Base-by-base conservation (phyloP, 1,139 yeast genomes). In the Taphrina pruni region DNA sequence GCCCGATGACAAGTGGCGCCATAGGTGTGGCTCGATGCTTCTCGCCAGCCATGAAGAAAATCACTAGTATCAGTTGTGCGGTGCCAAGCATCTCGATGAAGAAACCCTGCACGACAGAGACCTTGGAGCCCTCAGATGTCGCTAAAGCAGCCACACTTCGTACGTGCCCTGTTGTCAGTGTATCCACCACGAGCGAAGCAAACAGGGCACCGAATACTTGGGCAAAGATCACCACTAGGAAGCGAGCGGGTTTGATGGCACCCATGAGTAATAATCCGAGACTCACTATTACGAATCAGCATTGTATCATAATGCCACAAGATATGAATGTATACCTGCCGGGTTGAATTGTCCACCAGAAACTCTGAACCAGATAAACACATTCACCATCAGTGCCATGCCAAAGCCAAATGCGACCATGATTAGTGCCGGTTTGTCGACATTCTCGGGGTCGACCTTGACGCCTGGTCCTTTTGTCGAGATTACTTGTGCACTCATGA, bases 201-300 rank as follows among this genome's bases (percentile, higher is more conserved):
- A 92, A 90, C 87, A 90, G 88, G 79, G 96, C 96, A 66, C 88
- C 97, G 77, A 90, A 78, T 75, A 90, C 78, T 81, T 91, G 96
- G 58, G 93, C 76, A 70, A 87, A 66, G 79, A 85, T 79, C 87
- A 88, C 85, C 69, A 88, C 78, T 52, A 81, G 79, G 74, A 90
- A 94, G 78, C 96, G 86, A 50, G 88, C 72, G 70, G 94, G 92
- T 60, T 90, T 85, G 72, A 89, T 84, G 68, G 92, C 95, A 72
- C 89, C 85, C 43, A 89, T 88, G 65, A 89, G 80, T 21, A 87
- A 83, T 76, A 90, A 81, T 46, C 93, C 82, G 67, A 65, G 58
- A 57, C 69, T 57, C 46, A 65, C 69, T 26, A 43, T 48, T 6
- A 36, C 26, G 2, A 12, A 11, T 35, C 9, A 54, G 43, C 35